Conservation (phyloP, 2,329 filamentous ascomycete genomes). For the Phialophora chinensis region DNA sequence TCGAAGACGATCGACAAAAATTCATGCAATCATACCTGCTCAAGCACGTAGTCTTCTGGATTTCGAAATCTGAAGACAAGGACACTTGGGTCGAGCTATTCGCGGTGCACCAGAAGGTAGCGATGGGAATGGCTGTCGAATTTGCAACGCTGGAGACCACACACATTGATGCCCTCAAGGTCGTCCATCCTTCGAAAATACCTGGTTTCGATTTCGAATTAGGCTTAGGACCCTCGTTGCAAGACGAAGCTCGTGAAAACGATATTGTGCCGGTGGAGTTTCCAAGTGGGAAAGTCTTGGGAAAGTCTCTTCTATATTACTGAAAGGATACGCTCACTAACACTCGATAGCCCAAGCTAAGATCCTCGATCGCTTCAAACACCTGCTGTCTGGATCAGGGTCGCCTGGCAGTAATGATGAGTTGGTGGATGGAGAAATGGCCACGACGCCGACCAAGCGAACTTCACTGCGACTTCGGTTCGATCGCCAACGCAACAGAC, state of each 20-base stretch:
- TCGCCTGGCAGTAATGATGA: not conserved
- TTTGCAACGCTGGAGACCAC: slow-evolving; percentile 3
- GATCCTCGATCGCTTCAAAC: not conserved
- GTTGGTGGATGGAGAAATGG: not conserved
- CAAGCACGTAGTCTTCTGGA: slow-evolving; percentile 6
- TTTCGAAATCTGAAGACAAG: slow-evolving; percentile 3
- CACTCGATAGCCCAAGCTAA: not conserved
- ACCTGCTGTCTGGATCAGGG: not conserved
- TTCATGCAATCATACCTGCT: slow-evolving; percentile 1
- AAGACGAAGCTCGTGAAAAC: not conserved
- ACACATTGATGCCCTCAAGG: slow-evolving; percentile 4
- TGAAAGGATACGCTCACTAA: not conserved
- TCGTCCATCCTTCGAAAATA: slow-evolving; percentile 4
- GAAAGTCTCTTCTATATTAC: not conserved
- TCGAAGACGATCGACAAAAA: not conserved
- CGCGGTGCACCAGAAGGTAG: not conserved
- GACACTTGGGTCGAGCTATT: slow-evolving; percentile 3
- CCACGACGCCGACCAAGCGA: not conserved
- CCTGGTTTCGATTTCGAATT: not conserved
- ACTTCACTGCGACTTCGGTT: not conserved
- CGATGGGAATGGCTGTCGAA: slow-evolving; percentile 4
- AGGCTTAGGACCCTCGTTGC: not conserved
- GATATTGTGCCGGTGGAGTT: not conserved
- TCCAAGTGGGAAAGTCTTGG: slow-evolving; percentile 2
- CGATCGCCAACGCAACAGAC: not conserved